phyloP scores from a whole-genome alignment of 139 green algal species.

The Tetradesmus obliquus region DNA sequence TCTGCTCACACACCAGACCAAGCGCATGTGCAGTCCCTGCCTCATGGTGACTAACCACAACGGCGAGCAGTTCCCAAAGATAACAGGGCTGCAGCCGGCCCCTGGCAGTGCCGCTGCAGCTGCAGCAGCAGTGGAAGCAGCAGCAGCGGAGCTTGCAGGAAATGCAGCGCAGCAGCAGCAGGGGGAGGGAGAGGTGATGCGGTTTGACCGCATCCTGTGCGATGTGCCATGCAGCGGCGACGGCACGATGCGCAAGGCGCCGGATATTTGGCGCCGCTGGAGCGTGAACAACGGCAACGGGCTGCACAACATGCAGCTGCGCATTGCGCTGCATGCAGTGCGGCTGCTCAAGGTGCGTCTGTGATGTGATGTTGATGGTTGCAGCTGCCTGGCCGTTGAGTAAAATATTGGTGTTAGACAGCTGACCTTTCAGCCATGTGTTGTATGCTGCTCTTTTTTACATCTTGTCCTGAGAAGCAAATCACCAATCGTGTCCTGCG shows the following conservation, averaged over 20 bases:
- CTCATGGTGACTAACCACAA: constrained; percentile 97
- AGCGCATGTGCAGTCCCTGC: constrained; percentile 90
- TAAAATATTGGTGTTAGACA: not conserved
- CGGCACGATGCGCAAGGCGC: constrained; percentile 97
- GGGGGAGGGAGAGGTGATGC: constrained; percentile 29
- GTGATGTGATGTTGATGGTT: not conserved
- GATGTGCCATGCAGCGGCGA: constrained; percentile 97
- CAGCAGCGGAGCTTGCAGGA: not conserved
- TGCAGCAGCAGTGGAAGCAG: not conserved
- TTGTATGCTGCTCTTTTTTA: not conserved
- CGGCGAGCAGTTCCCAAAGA: constrained; percentile 85
- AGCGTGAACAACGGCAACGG: constrained; percentile 82
- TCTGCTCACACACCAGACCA: constrained; percentile 97
- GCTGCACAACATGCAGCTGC: constrained; percentile 92
- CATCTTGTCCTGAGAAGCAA: too few species aligned
- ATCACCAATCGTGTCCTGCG: too few species aligned
- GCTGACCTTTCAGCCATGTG: not conserved
- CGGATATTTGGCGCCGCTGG: constrained; percentile 97
- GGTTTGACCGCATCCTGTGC: constrained; percentile 94
- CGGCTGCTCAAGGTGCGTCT: constrained; percentile 81
- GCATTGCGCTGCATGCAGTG: constrained; percentile 87
- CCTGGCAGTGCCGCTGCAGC: not conserved
- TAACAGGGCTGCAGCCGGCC: constrained; percentile 49
- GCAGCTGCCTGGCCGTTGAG: too few species aligned
- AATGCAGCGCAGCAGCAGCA: not conserved